Evolutionary conservation across 495 filamentous ascomycete species (phyloP), one percentile per base, ranked within the genome.

Genomic region (Eremomyces bilateralis): DNA sequence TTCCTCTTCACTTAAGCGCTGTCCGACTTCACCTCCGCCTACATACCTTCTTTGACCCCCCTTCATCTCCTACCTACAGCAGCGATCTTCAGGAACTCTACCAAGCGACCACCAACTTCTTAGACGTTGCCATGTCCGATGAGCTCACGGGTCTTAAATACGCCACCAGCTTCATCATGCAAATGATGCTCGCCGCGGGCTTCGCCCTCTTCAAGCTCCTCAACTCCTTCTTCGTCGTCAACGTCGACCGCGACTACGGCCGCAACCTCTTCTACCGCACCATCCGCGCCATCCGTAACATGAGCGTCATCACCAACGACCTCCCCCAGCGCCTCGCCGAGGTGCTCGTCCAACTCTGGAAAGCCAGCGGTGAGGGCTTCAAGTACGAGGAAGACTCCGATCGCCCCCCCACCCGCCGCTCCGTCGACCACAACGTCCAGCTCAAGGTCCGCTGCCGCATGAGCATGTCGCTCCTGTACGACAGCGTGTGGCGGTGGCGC

Each of bases 401-500:
- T 47, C 18, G 51, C 53, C 32, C 38, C 34, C 43, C 45, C 6
- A 40, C 35, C 27, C 12, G 36, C 17, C 25, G 38, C 31, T 55
- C 62, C 27, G 59, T 68, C 10, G 80, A 91, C 48, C 76, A 78
- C 59, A 72, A 61, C 22, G 50, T 94, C 32, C 72, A 83, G 53
- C 60, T 94, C 12, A 84, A 81, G 52, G 80, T 92, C 3, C 69
- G 80, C 36, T 88, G 80, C 47, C 68, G 83, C 6, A 83, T 85
- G 67, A 90, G 80, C 52, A 84, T 94, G 76, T 85, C 78, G 43
- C 61, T 91, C 4, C 76, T 94, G 2, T 92, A 76, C 50, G 83
- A 94, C 54, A 81, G 76, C 3, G 80, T 90, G 17, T 91, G 81
- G 81, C 71, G 81, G 35, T 94, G 83, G 83, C 64, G 83, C 38